Percentiles rank a stretch among this genome's conserved stretches.
These are phyloP conservation scores for Ophiognomonia clavigignenti-juglandacearum DNA, from an alignment of 2,329 filamentous ascomycete genomes.

Conservation along the genomic window DNA sequence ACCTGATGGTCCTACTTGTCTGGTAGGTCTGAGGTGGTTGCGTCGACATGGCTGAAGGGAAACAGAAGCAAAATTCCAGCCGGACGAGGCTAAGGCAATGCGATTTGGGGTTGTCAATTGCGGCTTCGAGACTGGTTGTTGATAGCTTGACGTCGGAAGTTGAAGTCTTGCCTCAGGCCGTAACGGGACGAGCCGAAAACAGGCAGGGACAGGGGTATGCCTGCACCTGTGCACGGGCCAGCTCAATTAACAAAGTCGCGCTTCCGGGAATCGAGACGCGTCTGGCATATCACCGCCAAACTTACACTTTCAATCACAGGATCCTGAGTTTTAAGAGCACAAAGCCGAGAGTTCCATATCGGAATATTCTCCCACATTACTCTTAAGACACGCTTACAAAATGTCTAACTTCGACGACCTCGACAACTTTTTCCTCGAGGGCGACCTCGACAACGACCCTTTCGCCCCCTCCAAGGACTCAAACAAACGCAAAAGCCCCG, in stretches of 20 bases:
- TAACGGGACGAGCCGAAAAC: constrained; percentile 1
- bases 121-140: constrained; percentile 10
- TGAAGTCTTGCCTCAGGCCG: background rate
- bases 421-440: constrained; percentile 69
- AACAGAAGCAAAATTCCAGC: constrained; percentile 14
- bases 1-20: constrained; percentile 73
- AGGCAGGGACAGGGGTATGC: background rate
- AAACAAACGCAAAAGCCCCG: constrained; percentile 45
- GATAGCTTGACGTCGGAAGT: background rate
- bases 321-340: background rate
- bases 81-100: constrained; percentile 11
- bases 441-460: constrained; percentile 40
- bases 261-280: constrained; percentile 7
- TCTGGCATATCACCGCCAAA: background rate
- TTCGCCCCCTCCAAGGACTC: constrained; percentile 42
- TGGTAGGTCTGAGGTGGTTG: constrained; percentile 44
- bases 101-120: constrained; percentile 17
- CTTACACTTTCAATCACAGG: background rate
- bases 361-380: constrained; percentile 32
- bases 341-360: constrained; percentile 3
- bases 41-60: constrained; percentile 33
- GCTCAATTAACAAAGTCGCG: constrained; percentile 13
- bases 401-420: too few relatives aligned
- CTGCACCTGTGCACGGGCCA: constrained; percentile 5
- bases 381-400: too few relatives aligned